Conservation (phyloP, 495 filamentous ascomycete species). For the Polyplosphaeria fusca region DNA sequence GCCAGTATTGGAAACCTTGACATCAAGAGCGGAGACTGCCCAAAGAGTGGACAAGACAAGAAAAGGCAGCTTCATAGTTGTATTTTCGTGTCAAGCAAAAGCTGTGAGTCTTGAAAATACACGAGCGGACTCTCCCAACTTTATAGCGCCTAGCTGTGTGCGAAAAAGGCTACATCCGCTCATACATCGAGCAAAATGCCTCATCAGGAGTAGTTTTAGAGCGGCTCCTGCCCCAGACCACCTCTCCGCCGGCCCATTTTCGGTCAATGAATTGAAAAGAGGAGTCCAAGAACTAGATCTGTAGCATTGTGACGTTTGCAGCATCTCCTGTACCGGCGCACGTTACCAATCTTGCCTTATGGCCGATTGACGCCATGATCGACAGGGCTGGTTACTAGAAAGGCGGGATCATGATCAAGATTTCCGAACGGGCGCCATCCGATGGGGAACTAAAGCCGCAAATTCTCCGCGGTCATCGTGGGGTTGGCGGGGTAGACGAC, state of each 20-base stretch:
- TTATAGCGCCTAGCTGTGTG: too few relatives aligned
- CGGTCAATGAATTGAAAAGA: too few relatives aligned
- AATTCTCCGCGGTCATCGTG: slow-evolving; percentile 5
- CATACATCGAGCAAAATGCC: too few relatives aligned
- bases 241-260: too few relatives aligned
- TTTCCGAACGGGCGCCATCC: not conserved
- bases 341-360: slow-evolving; percentile 5
- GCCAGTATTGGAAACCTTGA: slow-evolving; percentile 46
- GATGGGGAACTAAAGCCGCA: not conserved
- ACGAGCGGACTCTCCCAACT: too few relatives aligned
- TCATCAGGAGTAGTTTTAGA: too few relatives aligned
- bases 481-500: slow-evolving; percentile 6
- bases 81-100: not conserved
- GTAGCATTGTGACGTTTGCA: not conserved
- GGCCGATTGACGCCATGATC: not conserved
- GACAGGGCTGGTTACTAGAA: not conserved
- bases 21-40: slow-evolving; percentile 24
- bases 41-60: slow-evolving; percentile 9
- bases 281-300: too few relatives aligned
- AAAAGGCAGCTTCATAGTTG: slow-evolving; percentile 7
- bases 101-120: too few relatives aligned
- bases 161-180: too few relatives aligned
- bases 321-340: slow-evolving; percentile 2
- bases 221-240: too few relatives aligned
- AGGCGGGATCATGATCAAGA: slow-evolving; percentile 1